These are phyloP conservation scores for Moesziomyces aphidis DNA, from an alignment of 1,284 basidiomycete genomes.

Conservation along the genomic window DNA sequence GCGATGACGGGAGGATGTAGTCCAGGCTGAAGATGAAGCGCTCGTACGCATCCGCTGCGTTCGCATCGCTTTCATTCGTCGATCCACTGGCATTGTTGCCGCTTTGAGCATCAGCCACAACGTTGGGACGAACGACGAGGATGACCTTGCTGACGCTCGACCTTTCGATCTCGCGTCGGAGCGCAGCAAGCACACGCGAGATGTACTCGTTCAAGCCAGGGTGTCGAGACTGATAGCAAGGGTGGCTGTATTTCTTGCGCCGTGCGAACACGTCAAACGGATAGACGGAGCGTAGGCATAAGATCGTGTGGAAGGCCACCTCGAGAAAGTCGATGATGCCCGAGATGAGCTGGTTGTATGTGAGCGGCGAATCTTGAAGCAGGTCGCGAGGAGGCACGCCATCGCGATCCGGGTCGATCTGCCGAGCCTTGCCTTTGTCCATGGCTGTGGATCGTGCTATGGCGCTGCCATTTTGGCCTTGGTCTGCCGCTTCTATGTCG, in stretches of 20 bases:
- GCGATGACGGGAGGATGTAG: slow-evolving; percentile 78
- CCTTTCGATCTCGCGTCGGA: slow-evolving; percentile 77
- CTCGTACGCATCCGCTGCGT: slow-evolving; percentile 69
- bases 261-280: slow-evolving; percentile 87
- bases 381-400: slow-evolving; percentile 24
- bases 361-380: slow-evolving; percentile 41
- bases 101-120: slow-evolving; percentile 11
- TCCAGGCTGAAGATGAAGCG: slow-evolving; percentile 75
- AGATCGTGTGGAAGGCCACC: slow-evolving; percentile 88
- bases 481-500: background rate
- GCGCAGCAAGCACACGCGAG: slow-evolving; percentile 79
- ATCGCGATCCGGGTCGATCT: slow-evolving; percentile 14
- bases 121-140: slow-evolving; percentile 26
- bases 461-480: background rate
- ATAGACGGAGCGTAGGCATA: slow-evolving; percentile 89
- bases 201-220: slow-evolving; percentile 89
- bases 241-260: slow-evolving; percentile 86
- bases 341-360: slow-evolving; percentile 49
- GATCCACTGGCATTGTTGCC: slow-evolving; percentile 8
- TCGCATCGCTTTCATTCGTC: background rate
- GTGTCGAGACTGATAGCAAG: slow-evolving; percentile 90
- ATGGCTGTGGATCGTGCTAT: slow-evolving; percentile 3
- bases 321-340: slow-evolving; percentile 73
- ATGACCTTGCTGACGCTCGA: slow-evolving; percentile 14
- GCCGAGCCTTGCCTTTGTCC: slow-evolving; percentile 46